Evolutionary conservation across 768 basidiomycete species (phyloP).

Genomic region (Russula compacta): DNA sequence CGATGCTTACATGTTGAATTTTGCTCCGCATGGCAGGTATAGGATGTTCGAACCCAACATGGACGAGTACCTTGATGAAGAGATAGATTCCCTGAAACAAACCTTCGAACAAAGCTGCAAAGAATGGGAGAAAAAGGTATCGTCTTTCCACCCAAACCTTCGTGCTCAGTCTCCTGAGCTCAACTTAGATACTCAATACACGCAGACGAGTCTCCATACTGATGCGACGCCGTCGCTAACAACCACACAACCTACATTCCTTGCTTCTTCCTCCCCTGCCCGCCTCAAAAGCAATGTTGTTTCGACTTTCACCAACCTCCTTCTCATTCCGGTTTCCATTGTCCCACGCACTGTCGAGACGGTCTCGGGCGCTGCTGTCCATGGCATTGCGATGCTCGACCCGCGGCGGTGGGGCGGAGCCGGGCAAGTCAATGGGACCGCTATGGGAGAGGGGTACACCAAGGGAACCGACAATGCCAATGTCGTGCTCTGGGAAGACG

Average conservation of each 20-base stretch:
- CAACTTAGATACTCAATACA: slow-evolving; percentile 37
- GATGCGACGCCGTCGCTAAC: background rate
- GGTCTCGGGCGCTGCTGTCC: slow-evolving; percentile 69
- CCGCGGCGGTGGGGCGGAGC: slow-evolving; percentile 74
- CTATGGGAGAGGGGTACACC: slow-evolving; percentile 13
- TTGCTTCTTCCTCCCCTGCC: slow-evolving; percentile 50
- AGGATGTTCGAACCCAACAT: slow-evolving; percentile 94
- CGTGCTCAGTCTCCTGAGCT: slow-evolving; percentile 52
- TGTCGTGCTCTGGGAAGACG: slow-evolving; percentile 17
- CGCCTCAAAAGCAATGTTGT: slow-evolving; percentile 88
- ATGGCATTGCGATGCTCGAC: slow-evolving; percentile 83
- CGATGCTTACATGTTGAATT: background rate
- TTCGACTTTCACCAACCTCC: slow-evolving; percentile 81
- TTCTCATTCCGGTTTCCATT: slow-evolving; percentile 91
- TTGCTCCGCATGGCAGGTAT: slow-evolving; percentile 42
- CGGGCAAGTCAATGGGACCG: slow-evolving; percentile 10
- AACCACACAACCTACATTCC: slow-evolving; percentile 12
- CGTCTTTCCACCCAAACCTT: slow-evolving; percentile 29
- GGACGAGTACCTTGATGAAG: slow-evolving; percentile 96
- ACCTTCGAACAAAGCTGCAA: slow-evolving; percentile 67
- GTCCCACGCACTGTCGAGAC: slow-evolving; percentile 68
- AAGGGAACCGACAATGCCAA: slow-evolving; percentile 12
- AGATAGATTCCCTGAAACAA: slow-evolving; percentile 72
- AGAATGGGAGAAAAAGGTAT: slow-evolving; percentile 71
- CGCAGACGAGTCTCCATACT: slow-evolving; percentile 11